Conservation (phyloP, 164 flowering plant genomes). For the Nelumbo lutea region DNA sequence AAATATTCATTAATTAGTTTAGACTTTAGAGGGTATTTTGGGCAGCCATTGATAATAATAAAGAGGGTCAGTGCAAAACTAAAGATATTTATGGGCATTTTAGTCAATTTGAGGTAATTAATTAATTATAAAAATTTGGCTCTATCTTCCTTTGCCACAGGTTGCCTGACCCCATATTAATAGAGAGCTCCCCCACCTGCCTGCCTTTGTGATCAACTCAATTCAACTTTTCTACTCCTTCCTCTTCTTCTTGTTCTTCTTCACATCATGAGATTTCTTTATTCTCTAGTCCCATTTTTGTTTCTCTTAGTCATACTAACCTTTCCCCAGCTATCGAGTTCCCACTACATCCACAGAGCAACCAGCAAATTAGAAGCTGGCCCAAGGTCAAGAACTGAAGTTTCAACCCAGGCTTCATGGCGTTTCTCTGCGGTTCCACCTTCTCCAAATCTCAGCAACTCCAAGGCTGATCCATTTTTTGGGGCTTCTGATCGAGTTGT, state of each 20-base stretch:
- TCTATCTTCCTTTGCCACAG: slow-evolving; percentile 11
- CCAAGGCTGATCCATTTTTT: slow-evolving; percentile 4
- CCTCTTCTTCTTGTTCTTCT: background rate
- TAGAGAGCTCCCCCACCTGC: slow-evolving; percentile 17
- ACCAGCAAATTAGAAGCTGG: background rate
- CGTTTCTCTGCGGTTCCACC: slow-evolving; percentile 8
- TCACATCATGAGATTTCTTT: slow-evolving; percentile 20
- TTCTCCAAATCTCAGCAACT: slow-evolving; percentile 1
- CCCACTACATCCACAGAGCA: slow-evolving; percentile 11
- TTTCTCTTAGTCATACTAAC: slow-evolving; percentile 23
- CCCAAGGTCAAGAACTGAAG: background rate
- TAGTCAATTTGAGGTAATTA: slow-evolving; percentile 4
- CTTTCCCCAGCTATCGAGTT: slow-evolving; percentile 13
- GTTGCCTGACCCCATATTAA: slow-evolving; percentile 20
- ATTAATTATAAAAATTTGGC: slow-evolving; percentile 13
- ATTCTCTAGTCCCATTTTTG: slow-evolving; percentile 7
- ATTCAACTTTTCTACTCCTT: background rate
- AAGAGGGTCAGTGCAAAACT: background rate
- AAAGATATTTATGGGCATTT: slow-evolving; percentile 2
- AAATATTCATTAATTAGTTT: too few relatives aligned
- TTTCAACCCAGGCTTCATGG: background rate
- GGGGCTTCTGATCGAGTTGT: slow-evolving; percentile 25
- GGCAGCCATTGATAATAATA: background rate
- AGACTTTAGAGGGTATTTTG: background rate
- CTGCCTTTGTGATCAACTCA: background rate